These are phyloP conservation scores for Phytophthora hibernalis DNA, from an alignment of 352 stramenopile species.

Conservation along the genomic window DNA sequence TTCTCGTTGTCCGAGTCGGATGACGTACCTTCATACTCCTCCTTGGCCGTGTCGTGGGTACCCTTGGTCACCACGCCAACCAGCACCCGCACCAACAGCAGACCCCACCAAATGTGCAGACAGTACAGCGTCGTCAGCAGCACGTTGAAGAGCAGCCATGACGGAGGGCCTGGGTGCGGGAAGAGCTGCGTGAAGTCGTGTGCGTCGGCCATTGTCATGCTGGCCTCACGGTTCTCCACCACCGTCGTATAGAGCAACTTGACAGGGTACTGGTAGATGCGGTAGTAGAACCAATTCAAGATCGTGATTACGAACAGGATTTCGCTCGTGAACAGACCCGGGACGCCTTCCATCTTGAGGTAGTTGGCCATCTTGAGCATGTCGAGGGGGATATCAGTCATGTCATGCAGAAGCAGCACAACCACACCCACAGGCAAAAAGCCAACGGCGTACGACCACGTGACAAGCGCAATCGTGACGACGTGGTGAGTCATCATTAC, in stretches of 20 bases:
- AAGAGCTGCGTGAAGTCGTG: constrained; percentile 77
- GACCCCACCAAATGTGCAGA: constrained; percentile 88
- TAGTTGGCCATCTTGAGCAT: constrained; percentile 93
- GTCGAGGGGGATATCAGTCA: constrained; percentile 90
- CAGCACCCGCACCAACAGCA: constrained; percentile 76
- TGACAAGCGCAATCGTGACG: constrained; percentile 87
- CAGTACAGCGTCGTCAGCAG: constrained; percentile 77
- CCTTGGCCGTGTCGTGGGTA: constrained; percentile 78
- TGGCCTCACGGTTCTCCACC: constrained; percentile 78
- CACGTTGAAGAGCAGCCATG: constrained; percentile 86
- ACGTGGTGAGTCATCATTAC: constrained; percentile 93
- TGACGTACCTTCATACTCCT: constrained; percentile 88
- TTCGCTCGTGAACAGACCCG: constrained; percentile 76
- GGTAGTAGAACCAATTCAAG: constrained; percentile 84
- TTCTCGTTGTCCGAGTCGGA: constrained; percentile 80
- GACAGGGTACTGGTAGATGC: constrained; percentile 86
- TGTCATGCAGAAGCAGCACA: constrained; percentile 85
- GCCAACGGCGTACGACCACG: constrained; percentile 84
- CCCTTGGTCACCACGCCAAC: constrained; percentile 77
- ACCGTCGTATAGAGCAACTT: constrained; percentile 84
- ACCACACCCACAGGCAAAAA: constrained; percentile 86
- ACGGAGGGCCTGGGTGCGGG: constrained; percentile 70
- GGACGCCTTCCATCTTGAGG: constrained; percentile 83
- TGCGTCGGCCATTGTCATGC: constrained; percentile 73
- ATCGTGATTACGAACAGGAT: constrained; percentile 75